phyloP scores from a whole-genome alignment of 805 yeast species.

The Tetrapisispora iriomotensis region DNA sequence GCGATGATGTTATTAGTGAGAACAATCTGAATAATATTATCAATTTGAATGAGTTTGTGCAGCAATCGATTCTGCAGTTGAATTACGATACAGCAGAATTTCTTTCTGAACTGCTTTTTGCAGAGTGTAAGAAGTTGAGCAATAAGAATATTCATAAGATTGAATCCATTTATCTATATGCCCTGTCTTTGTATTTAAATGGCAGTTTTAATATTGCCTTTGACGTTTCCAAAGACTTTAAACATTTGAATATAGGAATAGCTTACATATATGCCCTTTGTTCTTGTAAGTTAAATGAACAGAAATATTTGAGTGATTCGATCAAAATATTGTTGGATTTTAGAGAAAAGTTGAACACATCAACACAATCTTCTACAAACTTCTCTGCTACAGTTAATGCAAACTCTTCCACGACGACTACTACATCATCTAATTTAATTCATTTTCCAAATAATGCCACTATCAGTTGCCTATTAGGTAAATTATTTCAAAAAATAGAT shows the following conservation, averaged over 20 bases:
- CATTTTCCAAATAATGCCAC: conserved; percentile 60
- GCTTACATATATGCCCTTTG: conserved; percentile 63
- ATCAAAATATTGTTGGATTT: conserved; percentile 4
- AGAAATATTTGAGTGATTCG: conserved; percentile 10
- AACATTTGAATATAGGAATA: conserved; percentile 58
- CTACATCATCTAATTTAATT: conserved; percentile 5
- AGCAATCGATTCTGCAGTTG: conserved; percentile 18
- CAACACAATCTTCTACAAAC: too few relatives aligned
- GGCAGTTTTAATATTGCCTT: conserved; percentile 50
- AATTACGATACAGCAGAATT: conserved; percentile 62
- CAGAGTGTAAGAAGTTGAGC: conserved; percentile 32
- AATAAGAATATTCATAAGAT: conserved; percentile 30
- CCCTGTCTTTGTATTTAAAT: conserved; percentile 52
- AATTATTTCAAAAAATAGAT: conserved; percentile 47
- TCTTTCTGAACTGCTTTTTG: conserved; percentile 70
- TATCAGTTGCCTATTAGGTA: conserved; percentile 59
- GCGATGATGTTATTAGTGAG: not conserved
- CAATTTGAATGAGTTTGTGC: conserved; percentile 8
- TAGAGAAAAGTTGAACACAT: not conserved
- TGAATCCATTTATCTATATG: conserved; percentile 61
- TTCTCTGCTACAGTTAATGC: too few relatives aligned
- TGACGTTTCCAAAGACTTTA: conserved; percentile 23
- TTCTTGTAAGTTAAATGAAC: conserved; percentile 25
- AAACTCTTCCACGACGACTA: not conserved
- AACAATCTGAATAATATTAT: conserved; percentile 1